Evolutionary conservation across 352 stramenopile genomes (phyloP).

Genomic region (Phytophthora pseudosyringae): DNA sequence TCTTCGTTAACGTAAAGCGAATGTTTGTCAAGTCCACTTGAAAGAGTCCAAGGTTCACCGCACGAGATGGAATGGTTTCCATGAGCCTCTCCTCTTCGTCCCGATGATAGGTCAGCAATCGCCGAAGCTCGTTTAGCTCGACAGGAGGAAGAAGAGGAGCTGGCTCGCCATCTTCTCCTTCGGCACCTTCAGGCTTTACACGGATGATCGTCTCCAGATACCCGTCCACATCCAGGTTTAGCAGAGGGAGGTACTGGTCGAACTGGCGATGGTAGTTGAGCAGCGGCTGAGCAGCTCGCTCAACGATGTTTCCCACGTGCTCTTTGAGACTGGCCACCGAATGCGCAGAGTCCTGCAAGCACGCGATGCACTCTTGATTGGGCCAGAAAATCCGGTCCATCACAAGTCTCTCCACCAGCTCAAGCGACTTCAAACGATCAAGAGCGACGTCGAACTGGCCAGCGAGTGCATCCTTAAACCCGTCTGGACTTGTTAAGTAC

Average conservation of each 20-base stretch:
- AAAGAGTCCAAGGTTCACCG: constrained; percentile 82
- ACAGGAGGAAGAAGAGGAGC: constrained; percentile 64
- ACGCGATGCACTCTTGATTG: constrained; percentile 92
- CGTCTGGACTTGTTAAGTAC: constrained; percentile 68
- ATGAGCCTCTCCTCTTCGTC: constrained; percentile 77
- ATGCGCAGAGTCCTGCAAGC: constrained; percentile 67
- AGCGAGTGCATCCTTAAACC: constrained; percentile 76
- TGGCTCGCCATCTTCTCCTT: constrained; percentile 48
- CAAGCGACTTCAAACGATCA: constrained; percentile 81
- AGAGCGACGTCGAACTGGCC: constrained; percentile 87
- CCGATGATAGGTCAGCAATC: constrained; percentile 67
- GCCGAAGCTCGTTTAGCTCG: constrained; percentile 75
- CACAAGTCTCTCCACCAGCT: constrained; percentile 92
- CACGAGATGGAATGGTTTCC: constrained; percentile 61
- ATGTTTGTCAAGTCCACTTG: constrained; percentile 84
- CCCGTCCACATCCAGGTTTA: constrained; percentile 91
- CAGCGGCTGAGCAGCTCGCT: constrained; percentile 57
- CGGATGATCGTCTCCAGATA: constrained; percentile 79
- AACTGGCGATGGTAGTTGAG: constrained; percentile 86
- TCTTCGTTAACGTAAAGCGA: constrained; percentile 73
- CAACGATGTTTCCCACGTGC: constrained; percentile 55
- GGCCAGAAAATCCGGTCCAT: constrained; percentile 97
- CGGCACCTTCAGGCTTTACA: constrained; percentile 41
- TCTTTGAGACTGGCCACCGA: constrained; percentile 65
- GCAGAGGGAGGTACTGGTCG: constrained; percentile 84